These are phyloP conservation scores for Colletotrichum spaethianum DNA, from an alignment of 2,329 filamentous ascomycete genomes.

Conservation along the genomic window DNA sequence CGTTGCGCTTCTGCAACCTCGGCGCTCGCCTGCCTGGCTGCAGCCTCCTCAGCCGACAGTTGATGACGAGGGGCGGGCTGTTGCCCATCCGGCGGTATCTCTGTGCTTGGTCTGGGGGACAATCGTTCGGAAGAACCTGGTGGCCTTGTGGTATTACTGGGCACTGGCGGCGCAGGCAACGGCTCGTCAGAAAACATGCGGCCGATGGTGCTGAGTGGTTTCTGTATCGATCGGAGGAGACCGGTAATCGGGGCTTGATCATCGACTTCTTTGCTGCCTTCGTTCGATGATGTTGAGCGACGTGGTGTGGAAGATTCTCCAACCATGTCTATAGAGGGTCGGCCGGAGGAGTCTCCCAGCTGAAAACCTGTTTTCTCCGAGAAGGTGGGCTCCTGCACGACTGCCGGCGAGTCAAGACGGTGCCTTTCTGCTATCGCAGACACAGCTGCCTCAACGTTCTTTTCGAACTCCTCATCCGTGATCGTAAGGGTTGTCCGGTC, in stretches of 20 bases:
- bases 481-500: slow-evolving; percentile 95
- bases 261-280: slow-evolving; percentile 65
- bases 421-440: slow-evolving; percentile 96
- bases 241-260: slow-evolving; percentile 88
- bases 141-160: slow-evolving; percentile 54
- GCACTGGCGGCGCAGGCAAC: slow-evolving; percentile 49
- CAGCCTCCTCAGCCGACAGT: slow-evolving; percentile 86
- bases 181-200: slow-evolving; percentile 88
- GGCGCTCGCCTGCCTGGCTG: slow-evolving; percentile 89
- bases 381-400: slow-evolving; percentile 54
- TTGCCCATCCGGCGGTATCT: slow-evolving; percentile 38
- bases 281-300: slow-evolving; percentile 68
- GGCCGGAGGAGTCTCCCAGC: slow-evolving; percentile 64
- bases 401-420: slow-evolving; percentile 64
- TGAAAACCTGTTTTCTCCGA: slow-evolving; percentile 60
- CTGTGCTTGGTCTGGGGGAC: slow-evolving; percentile 51
- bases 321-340: slow-evolving; percentile 41
- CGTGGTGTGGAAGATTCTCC: slow-evolving; percentile 59
- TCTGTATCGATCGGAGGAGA: slow-evolving; percentile 90
- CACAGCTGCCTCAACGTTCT: slow-evolving; percentile 95
- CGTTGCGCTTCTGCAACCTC: slow-evolving; percentile 90
- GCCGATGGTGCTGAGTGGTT: slow-evolving; percentile 90
- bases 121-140: slow-evolving; percentile 53
- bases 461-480: slow-evolving; percentile 94
- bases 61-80: slow-evolving; percentile 47